phyloP scores from a whole-genome alignment of 2,329 filamentous ascomycete genomes.

The Trichothecium sympodiale region DNA sequence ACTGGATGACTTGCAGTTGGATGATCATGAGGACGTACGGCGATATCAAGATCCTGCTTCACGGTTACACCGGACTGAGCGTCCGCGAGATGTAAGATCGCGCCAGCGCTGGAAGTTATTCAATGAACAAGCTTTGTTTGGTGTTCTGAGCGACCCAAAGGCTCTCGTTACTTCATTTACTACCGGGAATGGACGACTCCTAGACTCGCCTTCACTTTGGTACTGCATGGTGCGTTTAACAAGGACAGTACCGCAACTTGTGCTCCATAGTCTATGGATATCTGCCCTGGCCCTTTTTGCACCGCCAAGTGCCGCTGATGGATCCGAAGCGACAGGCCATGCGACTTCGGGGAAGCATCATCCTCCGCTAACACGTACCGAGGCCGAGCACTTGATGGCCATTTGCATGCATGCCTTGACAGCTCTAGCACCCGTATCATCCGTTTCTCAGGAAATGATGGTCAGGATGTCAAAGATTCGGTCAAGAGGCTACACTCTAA shows the following conservation, averaged over 20 bases:
- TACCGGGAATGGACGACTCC: slow-evolving; percentile 31
- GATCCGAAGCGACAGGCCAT: neutral
- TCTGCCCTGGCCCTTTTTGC: slow-evolving; percentile 46
- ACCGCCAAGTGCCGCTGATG: slow-evolving; percentile 32
- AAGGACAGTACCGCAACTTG: slow-evolving; percentile 42
- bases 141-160: slow-evolving; percentile 47
- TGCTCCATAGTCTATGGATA: slow-evolving; percentile 55
- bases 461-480: slow-evolving; percentile 51
- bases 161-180: slow-evolving; percentile 47
- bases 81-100: neutral
- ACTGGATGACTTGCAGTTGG: slow-evolving; percentile 24
- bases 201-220: slow-evolving; percentile 52
- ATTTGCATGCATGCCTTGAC: slow-evolving; percentile 54
- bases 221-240: slow-evolving; percentile 52
- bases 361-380: slow-evolving; percentile 30
- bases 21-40: slow-evolving; percentile 5
- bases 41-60: slow-evolving; percentile 3
- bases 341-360: slow-evolving; percentile 13
- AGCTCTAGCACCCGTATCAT: slow-evolving; percentile 35
- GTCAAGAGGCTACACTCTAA: slow-evolving; percentile 32
- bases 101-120: slow-evolving; percentile 41
- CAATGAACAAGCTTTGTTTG: slow-evolving; percentile 53
- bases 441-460: slow-evolving; percentile 33
- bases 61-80: neutral
- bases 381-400: slow-evolving; percentile 43